Evolutionary conservation across 441 rosid genomes (phyloP).

Genomic region (Lepidium campestre): DNA sequence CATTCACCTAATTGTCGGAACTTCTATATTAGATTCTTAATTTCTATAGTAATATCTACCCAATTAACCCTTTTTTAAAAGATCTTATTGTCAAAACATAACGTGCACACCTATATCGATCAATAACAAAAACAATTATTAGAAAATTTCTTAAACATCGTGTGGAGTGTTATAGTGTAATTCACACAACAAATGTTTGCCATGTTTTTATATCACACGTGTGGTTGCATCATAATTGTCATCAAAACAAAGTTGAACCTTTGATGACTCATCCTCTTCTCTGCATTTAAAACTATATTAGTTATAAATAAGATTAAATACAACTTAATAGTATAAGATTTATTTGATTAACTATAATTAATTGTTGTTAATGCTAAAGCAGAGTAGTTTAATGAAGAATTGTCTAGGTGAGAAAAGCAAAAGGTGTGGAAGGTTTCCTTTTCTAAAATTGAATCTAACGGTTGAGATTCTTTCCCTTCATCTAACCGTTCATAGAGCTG

Average conservation of each 20-base stretch:
- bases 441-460: constrained; percentile 14
- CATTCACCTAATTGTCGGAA: too few species aligned
- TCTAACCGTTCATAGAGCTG: constrained; percentile 13
- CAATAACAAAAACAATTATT: background rate
- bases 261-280: constrained; percentile 10
- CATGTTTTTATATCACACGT: constrained; percentile 21
- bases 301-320: background rate
- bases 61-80: too few species aligned
- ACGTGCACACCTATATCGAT: constrained; percentile 9
- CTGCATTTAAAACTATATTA: background rate
- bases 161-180: background rate
- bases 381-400: constrained; percentile 2
- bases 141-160: background rate
- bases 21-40: too few species aligned
- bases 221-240: constrained; percentile 8
- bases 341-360: too few species aligned
- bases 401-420: constrained; percentile 9
- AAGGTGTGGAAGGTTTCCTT: background rate
- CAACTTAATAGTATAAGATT: too few species aligned
- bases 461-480: background rate
- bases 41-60: too few species aligned
- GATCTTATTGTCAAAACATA: too few species aligned
- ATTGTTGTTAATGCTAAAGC: background rate
- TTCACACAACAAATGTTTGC: constrained; percentile 9
- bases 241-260: background rate